Evolutionary conservation across 2,329 filamentous ascomycete genomes (phyloP).

Genomic region (Aureobasidium sp.): DNA sequence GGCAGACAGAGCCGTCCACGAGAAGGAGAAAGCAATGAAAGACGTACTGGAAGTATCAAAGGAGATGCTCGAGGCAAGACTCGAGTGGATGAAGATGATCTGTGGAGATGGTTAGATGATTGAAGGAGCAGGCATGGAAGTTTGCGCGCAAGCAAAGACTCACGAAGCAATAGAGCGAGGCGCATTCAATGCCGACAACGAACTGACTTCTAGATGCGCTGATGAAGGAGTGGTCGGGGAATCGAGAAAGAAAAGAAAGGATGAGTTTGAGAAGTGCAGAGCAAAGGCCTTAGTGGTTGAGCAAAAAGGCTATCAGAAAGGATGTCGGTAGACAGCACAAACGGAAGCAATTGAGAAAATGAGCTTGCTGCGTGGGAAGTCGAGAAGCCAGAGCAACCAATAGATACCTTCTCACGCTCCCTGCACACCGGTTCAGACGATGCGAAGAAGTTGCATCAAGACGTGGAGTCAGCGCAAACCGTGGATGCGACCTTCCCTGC

Average conservation of each 20-base stretch:
- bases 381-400: not conserved
- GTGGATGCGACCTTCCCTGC: not conserved
- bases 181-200: not conserved
- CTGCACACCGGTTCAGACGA: not conserved
- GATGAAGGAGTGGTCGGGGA: not conserved
- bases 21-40: not conserved
- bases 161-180: not conserved
- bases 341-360: not conserved
- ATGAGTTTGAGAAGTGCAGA: not conserved
- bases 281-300: not conserved
- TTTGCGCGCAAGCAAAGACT: conserved; percentile 2
- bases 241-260: not conserved
- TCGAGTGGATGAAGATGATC: not conserved
- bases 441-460: not conserved
- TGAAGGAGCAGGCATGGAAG: not conserved
- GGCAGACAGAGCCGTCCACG: not conserved
- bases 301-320: not conserved
- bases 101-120: conserved; percentile 3
- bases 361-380: not conserved
- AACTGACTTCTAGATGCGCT: not conserved
- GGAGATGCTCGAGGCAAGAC: not conserved
- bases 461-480: not conserved
- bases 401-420: not conserved
- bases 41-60: not conserved
- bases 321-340: not conserved